Evolutionary conservation across 2,329 filamentous ascomycete genomes (phyloP), one percentile per base, ranked within the genome.

Genomic region (Teratosphaeria destructans): DNA sequence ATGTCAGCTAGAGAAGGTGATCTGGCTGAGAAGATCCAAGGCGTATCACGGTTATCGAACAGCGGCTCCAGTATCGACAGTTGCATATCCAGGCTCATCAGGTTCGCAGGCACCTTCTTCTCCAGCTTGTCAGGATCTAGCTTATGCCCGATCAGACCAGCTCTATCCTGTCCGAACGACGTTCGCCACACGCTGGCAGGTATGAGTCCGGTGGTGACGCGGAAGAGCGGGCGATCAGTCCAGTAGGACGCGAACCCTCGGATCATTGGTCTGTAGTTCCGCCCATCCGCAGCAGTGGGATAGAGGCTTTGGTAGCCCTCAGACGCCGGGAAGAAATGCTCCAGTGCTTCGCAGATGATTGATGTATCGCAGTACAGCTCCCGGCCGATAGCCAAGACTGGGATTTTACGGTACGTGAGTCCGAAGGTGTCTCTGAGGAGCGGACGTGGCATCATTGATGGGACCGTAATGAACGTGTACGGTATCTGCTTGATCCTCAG

Each of bases 211-310:
- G 72, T 74, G 19, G 73, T 74, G 6, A 70, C 67, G 16, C 75
- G 67, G 64, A 76, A 76, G 5, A 76, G 62, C 0, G 75, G 71
- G 32, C 73, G 58, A 60, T 77, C 75, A 2, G 69, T 72, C 74
- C 74, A 76, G 61, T 75, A 76, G n/a, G 65, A 70, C 2, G 74
- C 71, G 39, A 76, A 75, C 0, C 73, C 73, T n/a, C 75, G 64
- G 4, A 71, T 74, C 2, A 76, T 59, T 0, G 68, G 66, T 6
- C 69, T 56, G 57, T 77, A 75, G n/a, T 64, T 62, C 65, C 73
- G 68, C 1, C 68, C 68, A 43, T 69, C 71, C 3, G 64, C 55
- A 2, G 68, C 65, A 5, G 59, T 55, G 1, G 74, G 75, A 61
- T 76, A 76, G 5, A 76, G 64, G 12, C 68, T 69, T 7, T 67